Percentiles rank a stretch among this genome's conserved stretches.
Evolutionary conservation across 768 basidiomycete genomes (phyloP).

Genomic region (Zangia roseola): DNA sequence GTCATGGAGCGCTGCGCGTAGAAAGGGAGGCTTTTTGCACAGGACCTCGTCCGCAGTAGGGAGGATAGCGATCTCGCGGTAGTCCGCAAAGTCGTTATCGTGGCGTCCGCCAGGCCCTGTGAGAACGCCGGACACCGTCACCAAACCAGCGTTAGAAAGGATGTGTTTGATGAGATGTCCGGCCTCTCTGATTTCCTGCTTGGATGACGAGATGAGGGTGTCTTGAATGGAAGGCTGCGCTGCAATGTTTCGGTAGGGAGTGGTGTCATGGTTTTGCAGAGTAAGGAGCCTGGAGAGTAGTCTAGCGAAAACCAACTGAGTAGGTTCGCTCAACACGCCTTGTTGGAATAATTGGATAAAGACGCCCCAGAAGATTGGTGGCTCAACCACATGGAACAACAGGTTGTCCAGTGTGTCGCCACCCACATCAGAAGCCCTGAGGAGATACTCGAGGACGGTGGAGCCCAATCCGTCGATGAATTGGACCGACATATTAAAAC

Average conservation of each 20-base stretch:
- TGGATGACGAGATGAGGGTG: constrained; percentile 21
- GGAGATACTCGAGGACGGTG: constrained; percentile 39
- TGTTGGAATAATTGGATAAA: constrained; percentile 35
- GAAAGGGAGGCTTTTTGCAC: constrained; percentile 46
- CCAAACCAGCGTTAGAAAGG: constrained; percentile 22
- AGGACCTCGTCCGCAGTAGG: constrained; percentile 61
- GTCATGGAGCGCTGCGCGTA: constrained; percentile 38
- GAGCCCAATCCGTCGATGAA: constrained; percentile 46
- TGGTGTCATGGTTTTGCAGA: constrained; percentile 33
- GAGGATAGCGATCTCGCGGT: constrained; percentile 54
- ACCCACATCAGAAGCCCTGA: constrained; percentile 37
- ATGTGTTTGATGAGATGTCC: constrained; percentile 43
- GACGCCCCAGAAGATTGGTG: constrained; percentile 48
- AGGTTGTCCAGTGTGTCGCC: constrained; percentile 43
- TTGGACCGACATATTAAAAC: constrained; percentile 30
- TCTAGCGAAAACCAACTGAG: constrained; percentile 44
- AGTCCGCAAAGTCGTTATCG: constrained; percentile 64
- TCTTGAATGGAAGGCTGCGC: constrained; percentile 27
- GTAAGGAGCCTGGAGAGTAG: constrained; percentile 46
- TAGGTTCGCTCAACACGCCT: constrained; percentile 31
- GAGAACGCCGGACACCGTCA: constrained; percentile 13
- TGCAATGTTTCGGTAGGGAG: constrained; percentile 39
- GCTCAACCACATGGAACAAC: constrained; percentile 44
- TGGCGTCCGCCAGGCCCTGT: constrained; percentile 60
- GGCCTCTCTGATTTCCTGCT: constrained; percentile 26